Conservation (phyloP, 2,329 filamentous ascomycete species). For the Ophiocordyceps camponoti-leonardi region DNA sequence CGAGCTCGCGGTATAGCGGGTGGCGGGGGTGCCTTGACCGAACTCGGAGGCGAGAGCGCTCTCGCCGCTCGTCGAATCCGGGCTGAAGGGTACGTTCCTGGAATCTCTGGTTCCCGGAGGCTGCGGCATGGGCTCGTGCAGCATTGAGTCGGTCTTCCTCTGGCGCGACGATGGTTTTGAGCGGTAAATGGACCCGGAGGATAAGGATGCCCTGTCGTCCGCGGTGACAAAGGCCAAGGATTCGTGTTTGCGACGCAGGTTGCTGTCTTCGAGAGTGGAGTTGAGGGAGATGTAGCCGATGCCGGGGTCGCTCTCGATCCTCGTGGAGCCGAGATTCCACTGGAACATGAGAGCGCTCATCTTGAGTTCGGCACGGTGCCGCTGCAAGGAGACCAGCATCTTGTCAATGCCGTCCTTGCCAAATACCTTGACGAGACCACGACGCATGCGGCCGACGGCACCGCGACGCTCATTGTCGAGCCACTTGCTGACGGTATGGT, state of each 20-base stretch:
- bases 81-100: slow-evolving; percentile 2
- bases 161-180: slow-evolving; percentile 1
- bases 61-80: slow-evolving; percentile 4
- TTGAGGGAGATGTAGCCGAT: slow-evolving; percentile 52
- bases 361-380: slow-evolving; percentile 41
- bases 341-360: slow-evolving; percentile 49
- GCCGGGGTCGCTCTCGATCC: slow-evolving; percentile 40
- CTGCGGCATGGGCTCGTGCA: background rate
- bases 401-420: slow-evolving; percentile 43
- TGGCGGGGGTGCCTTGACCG: slow-evolving; percentile 2
- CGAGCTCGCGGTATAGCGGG: slow-evolving; percentile 12
- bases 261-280: slow-evolving; percentile 37
- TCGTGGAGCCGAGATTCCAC: slow-evolving; percentile 43
- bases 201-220: slow-evolving; percentile 2
- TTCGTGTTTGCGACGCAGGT: slow-evolving; percentile 7
- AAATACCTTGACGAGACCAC: slow-evolving; percentile 47
- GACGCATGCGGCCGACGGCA: slow-evolving; percentile 39
- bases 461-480: slow-evolving; percentile 45
- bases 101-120: slow-evolving; percentile 1
- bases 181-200: background rate
- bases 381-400: slow-evolving; percentile 37
- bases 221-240: slow-evolving; percentile 1
- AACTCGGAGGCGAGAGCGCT: slow-evolving; percentile 2
- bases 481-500: slow-evolving; percentile 44
- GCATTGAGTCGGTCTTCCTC: slow-evolving; percentile 1